These are phyloP conservation scores for Phylloporus scabripes DNA, from an alignment of 768 basidiomycete species.

Conservation along the genomic window DNA sequence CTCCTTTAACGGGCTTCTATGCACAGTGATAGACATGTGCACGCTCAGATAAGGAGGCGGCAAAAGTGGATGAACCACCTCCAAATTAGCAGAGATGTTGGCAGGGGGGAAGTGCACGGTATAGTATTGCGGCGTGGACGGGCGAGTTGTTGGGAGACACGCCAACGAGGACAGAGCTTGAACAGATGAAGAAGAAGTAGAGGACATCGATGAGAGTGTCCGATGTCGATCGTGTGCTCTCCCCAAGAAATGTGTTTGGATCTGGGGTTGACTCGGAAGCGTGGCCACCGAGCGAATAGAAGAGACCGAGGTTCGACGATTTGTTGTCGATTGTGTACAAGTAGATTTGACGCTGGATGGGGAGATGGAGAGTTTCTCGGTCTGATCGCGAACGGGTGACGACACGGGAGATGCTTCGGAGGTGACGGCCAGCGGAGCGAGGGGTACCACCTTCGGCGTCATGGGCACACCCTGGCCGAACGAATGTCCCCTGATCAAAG, in stretches of 20 bases:
- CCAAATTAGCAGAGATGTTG: constrained; percentile 50
- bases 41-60: constrained; percentile 67
- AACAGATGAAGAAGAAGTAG: constrained; percentile 40
- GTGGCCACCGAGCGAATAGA: constrained; percentile 58
- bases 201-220: constrained; percentile 54
- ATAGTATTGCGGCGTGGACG: constrained; percentile 40
- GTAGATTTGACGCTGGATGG: constrained; percentile 37
- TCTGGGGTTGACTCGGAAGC: constrained; percentile 40
- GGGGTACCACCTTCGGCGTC: constrained; percentile 41
- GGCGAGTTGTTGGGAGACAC: constrained; percentile 42
- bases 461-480: constrained; percentile 40
- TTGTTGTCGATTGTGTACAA: constrained; percentile 28
- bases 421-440: constrained; percentile 58
- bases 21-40: constrained; percentile 62
- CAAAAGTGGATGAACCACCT: constrained; percentile 63
- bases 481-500: constrained; percentile 70
- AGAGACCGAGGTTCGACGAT: constrained; percentile 51
- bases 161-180: constrained; percentile 54
- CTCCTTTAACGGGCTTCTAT: constrained; percentile 63
- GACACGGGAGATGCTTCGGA: constrained; percentile 44
- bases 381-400: constrained; percentile 29
- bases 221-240: constrained; percentile 42
- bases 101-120: constrained; percentile 59
- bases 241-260: constrained; percentile 30
- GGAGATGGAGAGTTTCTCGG: constrained; percentile 27